Evolutionary conservation across 306 rosid genomes (phyloP).

Genomic region (Ziziphus jujuba): DNA sequence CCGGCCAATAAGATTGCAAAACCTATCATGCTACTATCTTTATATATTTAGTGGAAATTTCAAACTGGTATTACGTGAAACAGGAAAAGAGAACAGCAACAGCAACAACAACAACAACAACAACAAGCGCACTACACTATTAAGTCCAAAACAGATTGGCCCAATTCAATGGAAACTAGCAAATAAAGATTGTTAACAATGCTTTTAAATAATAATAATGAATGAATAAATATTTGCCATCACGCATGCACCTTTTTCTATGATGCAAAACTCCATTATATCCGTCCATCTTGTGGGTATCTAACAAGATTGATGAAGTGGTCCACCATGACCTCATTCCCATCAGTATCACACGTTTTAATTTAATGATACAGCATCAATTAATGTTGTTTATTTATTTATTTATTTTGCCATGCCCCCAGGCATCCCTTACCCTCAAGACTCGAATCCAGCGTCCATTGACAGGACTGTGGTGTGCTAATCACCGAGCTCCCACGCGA

Average conservation of each 20-base stretch:
- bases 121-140: not conserved
- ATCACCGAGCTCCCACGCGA: too few species aligned
- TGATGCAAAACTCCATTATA: constrained; percentile 5
- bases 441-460: too few species aligned
- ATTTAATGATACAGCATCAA: too few species aligned
- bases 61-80: not conserved
- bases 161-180: not conserved
- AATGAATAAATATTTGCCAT: not conserved
- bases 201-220: not conserved
- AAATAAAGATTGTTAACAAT: not conserved
- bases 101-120: too few species aligned
- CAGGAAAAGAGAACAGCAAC: not conserved
- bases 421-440: too few species aligned
- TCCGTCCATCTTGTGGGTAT: not conserved
- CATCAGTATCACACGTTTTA: too few species aligned
- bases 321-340: not conserved
- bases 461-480: too few species aligned
- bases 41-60: not conserved
- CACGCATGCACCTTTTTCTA: not conserved
- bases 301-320: constrained; percentile 19
- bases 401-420: too few species aligned
- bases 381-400: too few species aligned
- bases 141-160: too few species aligned
- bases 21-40: not conserved
- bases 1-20: too few species aligned